These are phyloP conservation scores for Neurospora pannonica DNA, from an alignment of 495 filamentous ascomycete genomes.

Conservation along the genomic window DNA sequence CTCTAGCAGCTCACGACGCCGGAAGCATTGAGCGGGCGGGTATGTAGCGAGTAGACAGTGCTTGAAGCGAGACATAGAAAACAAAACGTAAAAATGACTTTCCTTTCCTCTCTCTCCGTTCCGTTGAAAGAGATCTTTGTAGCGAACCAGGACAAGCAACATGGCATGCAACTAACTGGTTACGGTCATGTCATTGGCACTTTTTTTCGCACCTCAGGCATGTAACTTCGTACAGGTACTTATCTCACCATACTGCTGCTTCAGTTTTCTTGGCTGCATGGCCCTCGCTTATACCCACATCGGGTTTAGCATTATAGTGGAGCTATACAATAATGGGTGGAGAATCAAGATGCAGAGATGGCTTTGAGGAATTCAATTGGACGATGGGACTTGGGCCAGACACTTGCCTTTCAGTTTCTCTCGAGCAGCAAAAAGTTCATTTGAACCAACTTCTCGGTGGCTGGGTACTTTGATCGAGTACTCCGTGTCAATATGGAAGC, in stretches of 20 bases:
- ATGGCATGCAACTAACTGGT: background rate
- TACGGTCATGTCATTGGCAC: background rate
- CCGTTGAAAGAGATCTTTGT: background rate
- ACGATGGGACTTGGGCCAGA: background rate
- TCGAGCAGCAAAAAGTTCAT: background rate
- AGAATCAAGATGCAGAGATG: background rate
- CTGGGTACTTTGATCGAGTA: background rate
- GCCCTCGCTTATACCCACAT: background rate
- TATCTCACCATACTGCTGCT: background rate
- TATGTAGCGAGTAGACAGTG: background rate
- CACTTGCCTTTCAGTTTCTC: background rate
- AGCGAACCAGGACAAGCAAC: background rate
- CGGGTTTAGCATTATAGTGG: background rate
- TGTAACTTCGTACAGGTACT: background rate
- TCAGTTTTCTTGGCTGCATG: background rate
- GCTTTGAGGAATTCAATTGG: background rate
- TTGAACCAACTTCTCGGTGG: background rate
- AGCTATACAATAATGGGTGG: background rate
- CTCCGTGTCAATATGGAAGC: background rate
- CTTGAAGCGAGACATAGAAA: background rate
- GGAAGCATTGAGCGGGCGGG: background rate
- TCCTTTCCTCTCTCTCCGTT: background rate
- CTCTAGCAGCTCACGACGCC: background rate
- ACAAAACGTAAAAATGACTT: background rate
- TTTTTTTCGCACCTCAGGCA: background rate